phyloP scores from a whole-genome alignment of 495 filamentous ascomycete genomes.

The Thermothielavioides terrestris region DNA sequence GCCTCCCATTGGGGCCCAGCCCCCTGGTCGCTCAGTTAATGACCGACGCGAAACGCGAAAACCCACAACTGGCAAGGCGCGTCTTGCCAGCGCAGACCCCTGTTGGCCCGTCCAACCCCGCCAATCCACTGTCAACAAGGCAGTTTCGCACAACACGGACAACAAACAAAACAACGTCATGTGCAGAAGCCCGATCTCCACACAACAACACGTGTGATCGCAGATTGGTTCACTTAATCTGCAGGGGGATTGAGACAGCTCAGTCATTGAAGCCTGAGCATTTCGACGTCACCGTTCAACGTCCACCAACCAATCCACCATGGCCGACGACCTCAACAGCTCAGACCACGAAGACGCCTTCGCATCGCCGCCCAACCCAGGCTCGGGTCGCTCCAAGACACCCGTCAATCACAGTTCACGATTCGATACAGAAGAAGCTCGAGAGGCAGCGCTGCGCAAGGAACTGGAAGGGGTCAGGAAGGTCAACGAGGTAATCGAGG shows the following conservation, averaged over 20 bases:
- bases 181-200: neutral
- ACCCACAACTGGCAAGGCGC: slow-evolving; percentile 9
- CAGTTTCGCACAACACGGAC: slow-evolving; percentile 1
- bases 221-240: no score
- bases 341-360: slow-evolving; percentile 55
- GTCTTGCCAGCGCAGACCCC: slow-evolving; percentile 1
- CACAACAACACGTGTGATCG: no score
- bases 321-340: slow-evolving; percentile 20
- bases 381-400: slow-evolving; percentile 30
- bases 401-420: slow-evolving; percentile 46
- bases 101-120: slow-evolving; percentile 7
- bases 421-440: slow-evolving; percentile 59
- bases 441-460: slow-evolving; percentile 60
- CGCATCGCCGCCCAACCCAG: slow-evolving; percentile 49
- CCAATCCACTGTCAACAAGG: slow-evolving; percentile 17
- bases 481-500: slow-evolving; percentile 81
- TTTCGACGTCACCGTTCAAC: no score
- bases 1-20: slow-evolving; percentile 14
- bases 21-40: slow-evolving; percentile 16
- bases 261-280: neutral
- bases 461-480: slow-evolving; percentile 77
- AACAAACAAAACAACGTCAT: slow-evolving; percentile 15
- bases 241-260: neutral
- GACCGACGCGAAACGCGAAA: slow-evolving; percentile 18
- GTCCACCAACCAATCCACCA: no score